Base-by-base conservation (phyloP, 495 filamentous ascomycete genomes). In the Neurospora sp. region DNA sequence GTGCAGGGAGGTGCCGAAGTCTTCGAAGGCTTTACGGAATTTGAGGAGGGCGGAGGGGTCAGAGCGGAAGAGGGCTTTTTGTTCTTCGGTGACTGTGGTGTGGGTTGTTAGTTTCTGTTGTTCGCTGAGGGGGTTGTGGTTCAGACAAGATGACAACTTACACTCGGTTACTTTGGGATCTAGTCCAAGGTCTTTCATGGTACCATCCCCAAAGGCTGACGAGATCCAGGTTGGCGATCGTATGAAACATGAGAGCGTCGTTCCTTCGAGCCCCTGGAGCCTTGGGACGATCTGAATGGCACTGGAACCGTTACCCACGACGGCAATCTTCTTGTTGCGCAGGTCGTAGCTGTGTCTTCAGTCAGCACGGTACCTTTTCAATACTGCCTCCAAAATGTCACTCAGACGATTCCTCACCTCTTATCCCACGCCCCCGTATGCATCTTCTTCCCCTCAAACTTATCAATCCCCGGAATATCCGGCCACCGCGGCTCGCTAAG, bases 221-320 rank as follows among this genome's bases (percentile, higher is more conserved):
- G 79, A 78, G 54, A 93, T 83, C 90, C 90, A 93, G 69, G 91
- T 91, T 5, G 90, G 89, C 2, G 88, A 90, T 12, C 91, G 85
- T 73, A 92, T 89, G 78, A 90, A 93, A 66, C 92, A 86, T 1
- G 87, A 89, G 6, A 92, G 79, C 12, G 85, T 79, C n/a, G 85
- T 79, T 6, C 83, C 84, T 62, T 86, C 85, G 7, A 86, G 74
- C 69, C 87, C 87, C 69, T 88, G 88, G 38, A 92, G 82, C 62
- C 86, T 87, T 16, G 91, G 90, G 31, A 91, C 84, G 75, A 93
- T 92, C 77, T 93, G 92, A n/a, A 88, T 90, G 11, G 88, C 88
- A 20, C 90, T 92, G 23, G 91, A 90, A 31, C 91, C 90, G 84
- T 83, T 86, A 14, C 85, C 85, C n/a, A 87, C 82, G 8, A 87